Evolutionary conservation across 2,329 filamentous ascomycete genomes (phyloP), one percentile per base, ranked within the genome.

Genomic region (Fusarium xylarioides): DNA sequence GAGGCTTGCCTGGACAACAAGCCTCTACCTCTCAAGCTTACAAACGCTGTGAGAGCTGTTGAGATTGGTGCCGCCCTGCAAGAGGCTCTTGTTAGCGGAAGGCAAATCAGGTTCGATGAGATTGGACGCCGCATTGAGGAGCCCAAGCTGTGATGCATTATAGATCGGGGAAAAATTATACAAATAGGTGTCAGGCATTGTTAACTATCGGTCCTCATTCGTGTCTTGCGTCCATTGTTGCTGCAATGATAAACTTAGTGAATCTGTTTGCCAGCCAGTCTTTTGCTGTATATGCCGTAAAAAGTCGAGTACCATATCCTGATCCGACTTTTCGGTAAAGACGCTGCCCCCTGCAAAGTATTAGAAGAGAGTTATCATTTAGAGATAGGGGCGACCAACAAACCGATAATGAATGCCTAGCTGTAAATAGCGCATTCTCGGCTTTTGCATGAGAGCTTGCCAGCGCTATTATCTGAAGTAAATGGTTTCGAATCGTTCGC

Each of bases 11-110:
- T 70, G 11, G 69, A 71, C 4, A 32, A 60, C 35, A 71, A 68
- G 35, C 49, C 57, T 3, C 44, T 71, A 4, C 85, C 83, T 11
- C 86, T 71, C 10, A 65, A 65, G n/a, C 40, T 63, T 16, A 54
- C 49, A n/a, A 66, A 62, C 8, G 66, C 66, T 21, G 56, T 67
- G 40, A 58, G 37, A 11, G 61, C 69, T 11, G 60, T 70, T 21
- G 55, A 70, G 26, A 70, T 71, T 16, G 69, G 65, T 4, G 40
- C 57, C 52, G 66, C 66, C 6, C 47, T 71, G 4, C 68, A 71
- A 43, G 68, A 71, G 35, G 59, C 64, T 16, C 56, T 71, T 18
- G 55, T 65, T 3, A 66, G 38, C 23, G 69, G 66, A 18, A 70
- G 44, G 55, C 60, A 71, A 44, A 67, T 71, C 30, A n/a, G 54